Evolutionary conservation across 345 rosid species (phyloP).

Genomic region (Euphorbia peplus): DNA sequence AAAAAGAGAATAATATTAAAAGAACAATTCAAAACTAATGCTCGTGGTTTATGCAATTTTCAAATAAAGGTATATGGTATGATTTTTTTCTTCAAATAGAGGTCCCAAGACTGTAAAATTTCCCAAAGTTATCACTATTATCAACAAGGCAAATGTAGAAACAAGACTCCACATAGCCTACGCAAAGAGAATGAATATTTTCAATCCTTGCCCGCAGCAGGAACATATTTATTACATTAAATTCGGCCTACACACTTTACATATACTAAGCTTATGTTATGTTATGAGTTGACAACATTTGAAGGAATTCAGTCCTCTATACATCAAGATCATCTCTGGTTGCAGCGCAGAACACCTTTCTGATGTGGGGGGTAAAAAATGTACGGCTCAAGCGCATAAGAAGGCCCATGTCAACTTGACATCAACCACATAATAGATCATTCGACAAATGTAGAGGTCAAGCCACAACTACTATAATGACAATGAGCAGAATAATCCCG

Average conservation of each 20-base stretch:
- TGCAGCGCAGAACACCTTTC: not conserved
- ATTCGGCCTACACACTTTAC: not conserved
- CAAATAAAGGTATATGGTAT: no score
- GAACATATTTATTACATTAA: no score
- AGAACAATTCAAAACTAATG: no score
- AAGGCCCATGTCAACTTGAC: not conserved
- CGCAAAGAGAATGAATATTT: no score
- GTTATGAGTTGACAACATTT: not conserved
- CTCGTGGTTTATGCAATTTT: no score
- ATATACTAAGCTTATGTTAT: not conserved
- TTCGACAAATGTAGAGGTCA: slow-evolving; percentile 22
- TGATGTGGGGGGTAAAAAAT: not conserved
- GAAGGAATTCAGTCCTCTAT: not conserved
- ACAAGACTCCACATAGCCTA: no score
- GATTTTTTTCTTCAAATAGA: no score
- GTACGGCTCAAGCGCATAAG: not conserved
- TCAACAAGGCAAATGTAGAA: no score
- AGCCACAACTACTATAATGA: slow-evolving; percentile 50
- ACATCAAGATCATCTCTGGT: not conserved
- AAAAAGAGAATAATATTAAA: no score
- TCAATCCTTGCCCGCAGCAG: no score
- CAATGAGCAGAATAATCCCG: slow-evolving; percentile 60
- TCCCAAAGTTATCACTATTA: no score
- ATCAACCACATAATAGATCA: not conserved
- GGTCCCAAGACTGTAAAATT: no score